Conservation (phyloP, 2,329 filamentous ascomycete species). For the Pseudogymnoascus sp. region DNA sequence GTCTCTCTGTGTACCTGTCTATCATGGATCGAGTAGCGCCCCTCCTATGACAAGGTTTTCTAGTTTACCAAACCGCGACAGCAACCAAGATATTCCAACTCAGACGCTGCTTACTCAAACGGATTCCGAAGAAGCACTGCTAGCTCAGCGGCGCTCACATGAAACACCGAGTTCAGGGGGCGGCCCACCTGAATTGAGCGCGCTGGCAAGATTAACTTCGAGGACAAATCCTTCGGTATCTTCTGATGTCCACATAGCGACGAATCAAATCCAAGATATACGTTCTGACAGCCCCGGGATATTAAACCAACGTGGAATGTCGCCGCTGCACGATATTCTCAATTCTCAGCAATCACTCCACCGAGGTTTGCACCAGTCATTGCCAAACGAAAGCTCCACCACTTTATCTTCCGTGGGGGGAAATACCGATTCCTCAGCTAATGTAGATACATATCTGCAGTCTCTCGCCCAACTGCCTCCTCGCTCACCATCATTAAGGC, state of each 20-base stretch:
- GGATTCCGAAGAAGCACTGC: not conserved
- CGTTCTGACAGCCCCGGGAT: not conserved
- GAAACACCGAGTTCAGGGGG: slow-evolving; percentile 18
- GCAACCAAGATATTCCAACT: slow-evolving; percentile 25
- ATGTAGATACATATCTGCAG: slow-evolving; percentile 27
- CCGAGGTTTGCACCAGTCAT: slow-evolving; percentile 48
- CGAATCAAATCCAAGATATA: not conserved
- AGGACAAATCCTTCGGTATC: slow-evolving; percentile 6
- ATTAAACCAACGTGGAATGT: not conserved
- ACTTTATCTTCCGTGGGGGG: slow-evolving; percentile 30
- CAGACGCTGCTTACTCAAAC: slow-evolving; percentile 25
- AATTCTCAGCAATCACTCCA: slow-evolving; percentile 54
- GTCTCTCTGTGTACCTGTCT: slow-evolving; percentile 47
- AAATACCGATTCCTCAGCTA: slow-evolving; percentile 21
- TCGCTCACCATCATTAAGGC: slow-evolving; percentile 25
- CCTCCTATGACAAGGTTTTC: slow-evolving; percentile 1
- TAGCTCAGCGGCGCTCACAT: not conserved
- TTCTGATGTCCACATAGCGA: not conserved
- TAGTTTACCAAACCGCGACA: slow-evolving; percentile 2
- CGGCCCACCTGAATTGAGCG: not conserved
- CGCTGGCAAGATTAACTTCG: not conserved
- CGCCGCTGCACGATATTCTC: slow-evolving; percentile 53
- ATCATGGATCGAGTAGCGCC: not conserved
- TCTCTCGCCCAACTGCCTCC: slow-evolving; percentile 24
- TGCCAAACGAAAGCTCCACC: slow-evolving; percentile 52